Base-by-base conservation (phyloP, 805 yeast genomes). In the Sugiyamaella boreocaroliniensis region DNA sequence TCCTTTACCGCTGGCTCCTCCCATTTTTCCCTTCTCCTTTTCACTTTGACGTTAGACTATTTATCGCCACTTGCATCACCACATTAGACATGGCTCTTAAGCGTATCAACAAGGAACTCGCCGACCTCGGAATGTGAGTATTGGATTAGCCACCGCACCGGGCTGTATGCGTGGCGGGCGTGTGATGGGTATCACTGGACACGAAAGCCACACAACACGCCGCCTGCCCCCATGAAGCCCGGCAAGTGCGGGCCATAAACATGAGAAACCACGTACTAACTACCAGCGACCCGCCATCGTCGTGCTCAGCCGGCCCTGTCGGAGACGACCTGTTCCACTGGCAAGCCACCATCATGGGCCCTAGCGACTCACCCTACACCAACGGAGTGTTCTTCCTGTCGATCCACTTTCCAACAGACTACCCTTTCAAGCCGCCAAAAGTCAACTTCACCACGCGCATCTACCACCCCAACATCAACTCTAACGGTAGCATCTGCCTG, bases 331-430 rank as follows among this genome's bases (percentile, higher is more conserved):
- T 92, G 68, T 93, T 86, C 76, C 98, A 92, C 77, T 93, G 99
- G 99, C 98, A 93, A 75, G 99, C 98, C 43, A 90, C 98, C 44
- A 93, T 93, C 70, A 89, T 93, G 95, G 99, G 99, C 48, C 99
- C 99, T 49, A 81, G 96, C 61, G 98, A 93, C 74, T 87, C 97
- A 47, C 77, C 87, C 56, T 82, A 81, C 64, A 78, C 85, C 40
- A 92, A 92, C 60, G 99, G 98, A 66, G 97, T 92, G 45, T 93
- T 93, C 73, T 93, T 93, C 79, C 80, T 93, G 58, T 83, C 95
- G 51, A 89, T 93, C 70, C 96, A 89, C 71, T 93, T 93, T 86
- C 99, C 99, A 69, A 90, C 98, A 54, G 98, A 93, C 73, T 93
- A 93, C 72, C 99, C 99, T 52, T 93, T 92, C 78, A 93, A 93